Percentiles rank a stretch among this genome's conserved stretches.
Conservation (phyloP, 108 stramenopile species). For the Schizochytrium sp. region DNA sequence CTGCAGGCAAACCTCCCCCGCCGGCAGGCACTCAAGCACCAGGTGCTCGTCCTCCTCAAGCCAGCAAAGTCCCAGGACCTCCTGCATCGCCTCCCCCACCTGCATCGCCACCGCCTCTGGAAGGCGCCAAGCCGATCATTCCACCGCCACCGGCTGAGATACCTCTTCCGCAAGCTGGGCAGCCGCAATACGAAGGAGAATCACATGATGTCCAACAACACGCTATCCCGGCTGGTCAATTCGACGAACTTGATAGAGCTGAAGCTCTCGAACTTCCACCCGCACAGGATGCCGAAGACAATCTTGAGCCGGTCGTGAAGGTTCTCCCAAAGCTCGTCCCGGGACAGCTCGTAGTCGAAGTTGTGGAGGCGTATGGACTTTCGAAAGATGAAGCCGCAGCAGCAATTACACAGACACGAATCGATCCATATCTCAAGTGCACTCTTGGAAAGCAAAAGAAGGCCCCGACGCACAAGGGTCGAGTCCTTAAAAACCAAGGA, state of each 20-base stretch:
- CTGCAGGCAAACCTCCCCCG: neutral
- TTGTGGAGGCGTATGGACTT: neutral
- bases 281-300: neutral
- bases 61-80: neutral
- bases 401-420: neutral
- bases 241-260: neutral
- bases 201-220: too few species aligned
- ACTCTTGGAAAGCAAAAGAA: conserved; percentile 33
- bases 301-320: neutral
- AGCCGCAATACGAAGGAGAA: too few species aligned
- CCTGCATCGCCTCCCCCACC: neutral
- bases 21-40: neutral
- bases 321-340: neutral
- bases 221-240: too few species aligned
- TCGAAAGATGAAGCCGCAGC: neutral
- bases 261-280: neutral
- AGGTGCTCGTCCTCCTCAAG: too few species aligned
- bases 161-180: neutral
- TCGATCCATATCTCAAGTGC: conserved; percentile 37
- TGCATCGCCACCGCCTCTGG: neutral
- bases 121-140: neutral
- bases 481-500: conserved; percentile 32
- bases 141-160: neutral
- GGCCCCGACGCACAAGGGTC: conserved; percentile 16
- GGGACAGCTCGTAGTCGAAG: neutral